A percentile compares a stretch with the other conserved stretches of the same genome.
These are phyloP conservation scores for Paralagenidium karlingii DNA, from an alignment of 352 stramenopile genomes.

Conservation along the genomic window DNA sequence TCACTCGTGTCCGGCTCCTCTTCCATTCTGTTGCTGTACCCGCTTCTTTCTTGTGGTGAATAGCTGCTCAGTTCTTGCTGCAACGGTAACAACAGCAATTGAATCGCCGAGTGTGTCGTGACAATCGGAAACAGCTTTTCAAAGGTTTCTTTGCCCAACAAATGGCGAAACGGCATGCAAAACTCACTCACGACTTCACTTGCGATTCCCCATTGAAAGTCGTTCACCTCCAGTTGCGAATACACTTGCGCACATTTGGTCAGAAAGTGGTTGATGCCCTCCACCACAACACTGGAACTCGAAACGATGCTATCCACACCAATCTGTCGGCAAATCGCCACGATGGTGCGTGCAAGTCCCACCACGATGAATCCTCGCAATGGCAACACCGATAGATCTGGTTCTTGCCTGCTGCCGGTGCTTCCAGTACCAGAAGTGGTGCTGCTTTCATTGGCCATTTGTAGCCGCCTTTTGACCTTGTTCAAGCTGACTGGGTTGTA, in stretches of 20 bases:
- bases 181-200: conserved; percentile 61
- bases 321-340: conserved; percentile 46
- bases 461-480: no score
- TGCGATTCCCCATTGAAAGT: conserved; percentile 67
- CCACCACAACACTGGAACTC: conserved; percentile 23
- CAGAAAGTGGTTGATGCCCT: conserved; percentile 43
- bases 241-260: conserved; percentile 56
- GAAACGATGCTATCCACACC: conserved; percentile 25
- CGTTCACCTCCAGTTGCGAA: conserved; percentile 54
- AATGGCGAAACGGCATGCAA: conserved; percentile 32
- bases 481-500: no score
- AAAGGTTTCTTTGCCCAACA: conserved; percentile 44
- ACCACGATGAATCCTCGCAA: conserved; percentile 55
- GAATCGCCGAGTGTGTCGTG: conserved; percentile 40
- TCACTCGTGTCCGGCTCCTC: no score
- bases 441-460: not conserved
- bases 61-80: no score
- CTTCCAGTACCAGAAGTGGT: conserved; percentile 11
- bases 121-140: conserved; percentile 39
- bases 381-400: no score
- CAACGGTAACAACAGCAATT: conserved; percentile 48
- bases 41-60: no score
- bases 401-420: conserved; percentile 21
- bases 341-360: conserved; percentile 42
- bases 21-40: no score